Conservation (phyloP, 305 asterid genomes). For the Rubia balearica region DNA sequence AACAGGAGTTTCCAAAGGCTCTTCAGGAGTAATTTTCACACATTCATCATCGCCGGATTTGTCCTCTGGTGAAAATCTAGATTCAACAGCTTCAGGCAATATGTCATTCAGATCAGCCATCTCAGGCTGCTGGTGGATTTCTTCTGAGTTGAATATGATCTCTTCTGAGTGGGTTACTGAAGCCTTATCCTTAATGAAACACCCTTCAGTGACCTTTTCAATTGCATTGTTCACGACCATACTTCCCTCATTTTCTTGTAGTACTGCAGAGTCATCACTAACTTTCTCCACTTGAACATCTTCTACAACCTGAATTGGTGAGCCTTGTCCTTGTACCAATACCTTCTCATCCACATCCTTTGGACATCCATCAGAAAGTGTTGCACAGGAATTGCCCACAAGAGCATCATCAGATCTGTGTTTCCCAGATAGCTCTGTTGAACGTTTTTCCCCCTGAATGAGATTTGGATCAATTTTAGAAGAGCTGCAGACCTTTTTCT, state of each 20-base stretch:
- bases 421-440: conserved; percentile 10
- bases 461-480: conserved; percentile 18
- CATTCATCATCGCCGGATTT: conserved; percentile 12
- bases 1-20: not conserved
- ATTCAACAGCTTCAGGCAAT: not conserved
- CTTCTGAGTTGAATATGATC: not conserved
- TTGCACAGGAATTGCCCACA: conserved; percentile 21
- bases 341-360: conserved; percentile 23
- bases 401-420: conserved; percentile 10
- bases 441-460: conserved; percentile 13
- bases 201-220: not conserved
- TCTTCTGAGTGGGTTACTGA: conserved; percentile 6
- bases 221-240: conserved; percentile 10
- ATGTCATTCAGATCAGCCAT: not conserved
- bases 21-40: conserved; percentile 10
- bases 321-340: conserved; percentile 23
- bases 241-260: conserved; percentile 7
- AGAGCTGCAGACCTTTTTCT: conserved; percentile 17
- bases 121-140: conserved; percentile 4
- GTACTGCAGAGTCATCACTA: conserved; percentile 20
- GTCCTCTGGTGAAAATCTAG: not conserved
- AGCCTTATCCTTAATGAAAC: conserved; percentile 10
- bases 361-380: conserved; percentile 15
- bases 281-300: conserved; percentile 25
- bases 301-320: conserved; percentile 23